A percentile compares a stretch with the other conserved stretches of the same genome.
Conservation (phyloP, 208 protist species). For the Blastocrithidia nonstop region DNA sequence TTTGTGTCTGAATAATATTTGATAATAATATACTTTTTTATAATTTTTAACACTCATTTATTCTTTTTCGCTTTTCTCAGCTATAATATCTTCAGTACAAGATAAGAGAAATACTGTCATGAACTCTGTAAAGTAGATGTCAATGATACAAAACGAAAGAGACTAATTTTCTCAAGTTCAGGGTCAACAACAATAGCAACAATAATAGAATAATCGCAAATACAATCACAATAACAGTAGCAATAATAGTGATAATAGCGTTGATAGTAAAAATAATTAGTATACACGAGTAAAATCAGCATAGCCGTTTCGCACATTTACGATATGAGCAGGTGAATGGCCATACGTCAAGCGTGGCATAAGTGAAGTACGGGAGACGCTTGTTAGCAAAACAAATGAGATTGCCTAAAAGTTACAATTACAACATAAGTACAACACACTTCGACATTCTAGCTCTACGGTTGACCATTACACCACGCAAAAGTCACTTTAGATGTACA, state of each 20-base stretch:
- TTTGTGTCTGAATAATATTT: no score
- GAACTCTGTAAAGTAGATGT: no score
- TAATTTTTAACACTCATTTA: neutral
- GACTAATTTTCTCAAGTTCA: no score
- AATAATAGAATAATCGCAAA: neutral
- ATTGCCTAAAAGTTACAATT: conserved; percentile 16
- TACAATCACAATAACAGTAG: neutral
- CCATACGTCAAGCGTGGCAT: conserved; percentile 43
- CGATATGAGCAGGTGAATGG: conserved; percentile 71
- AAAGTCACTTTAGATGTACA: conserved; percentile 6
- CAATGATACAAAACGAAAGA: no score
- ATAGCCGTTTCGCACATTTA: conserved; percentile 5
- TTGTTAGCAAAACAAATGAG: neutral
- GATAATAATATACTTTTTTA: neutral
- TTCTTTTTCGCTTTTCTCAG: neutral
- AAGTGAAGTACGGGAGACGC: conserved; percentile 14
- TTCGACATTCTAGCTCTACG: conserved; percentile 11
- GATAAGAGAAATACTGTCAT: no score
- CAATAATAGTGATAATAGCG: neutral
- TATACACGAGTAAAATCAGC: neutral
- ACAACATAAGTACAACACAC: conserved; percentile 26
- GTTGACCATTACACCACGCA: neutral
- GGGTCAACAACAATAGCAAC: neutral
- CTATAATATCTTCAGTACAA: neutral
- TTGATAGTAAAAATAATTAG: neutral